These are phyloP conservation scores for Euptelea pleiosperma DNA, from an alignment of 164 flowering plant species.

Conservation along the genomic window DNA sequence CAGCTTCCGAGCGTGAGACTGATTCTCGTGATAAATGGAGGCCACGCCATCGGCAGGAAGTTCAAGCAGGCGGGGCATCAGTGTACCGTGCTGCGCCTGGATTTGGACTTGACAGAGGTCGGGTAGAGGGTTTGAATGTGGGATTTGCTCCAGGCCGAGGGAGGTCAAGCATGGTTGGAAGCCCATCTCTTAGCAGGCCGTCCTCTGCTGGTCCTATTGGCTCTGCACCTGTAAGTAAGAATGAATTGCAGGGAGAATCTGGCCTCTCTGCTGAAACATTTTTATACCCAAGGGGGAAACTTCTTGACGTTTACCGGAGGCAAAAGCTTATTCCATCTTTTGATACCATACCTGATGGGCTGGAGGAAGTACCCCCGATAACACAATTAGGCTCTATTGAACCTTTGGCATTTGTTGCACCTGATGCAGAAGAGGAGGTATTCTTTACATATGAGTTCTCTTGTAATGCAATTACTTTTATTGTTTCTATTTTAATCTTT, in stretches of 20 bases:
- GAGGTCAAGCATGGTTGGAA: constrained; percentile 37
- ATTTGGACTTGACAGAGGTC: constrained; percentile 78
- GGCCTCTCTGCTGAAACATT: constrained; percentile 29
- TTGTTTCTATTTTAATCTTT: background rate
- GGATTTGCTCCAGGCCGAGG: constrained; percentile 90
- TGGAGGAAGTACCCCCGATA: constrained; percentile 51
- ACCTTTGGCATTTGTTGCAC: constrained; percentile 83
- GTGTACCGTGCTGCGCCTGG: constrained; percentile 92
- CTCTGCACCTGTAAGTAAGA: constrained; percentile 35
- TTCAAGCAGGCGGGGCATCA: constrained; percentile 51
- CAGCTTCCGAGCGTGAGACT: constrained; percentile 66
- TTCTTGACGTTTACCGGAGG: constrained; percentile 83
- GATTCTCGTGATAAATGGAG: constrained; percentile 99
- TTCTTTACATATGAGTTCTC: background rate
- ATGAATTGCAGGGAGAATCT: constrained; percentile 41
- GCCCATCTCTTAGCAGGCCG: constrained; percentile 29
- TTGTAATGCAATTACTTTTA: background rate
- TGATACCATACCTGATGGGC: constrained; percentile 37
- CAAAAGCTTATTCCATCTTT: constrained; percentile 44
- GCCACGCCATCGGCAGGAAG: constrained; percentile 88
- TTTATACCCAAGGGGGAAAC: constrained; percentile 86
- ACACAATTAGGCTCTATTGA: constrained; percentile 43
- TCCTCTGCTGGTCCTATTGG: constrained; percentile 48
- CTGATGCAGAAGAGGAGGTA: constrained; percentile 85
- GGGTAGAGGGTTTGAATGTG: constrained; percentile 49